Percentiles rank a stretch among this genome's conserved stretches.
phyloP scores from a whole-genome alignment of 495 filamentous ascomycete species.

The Penicillium argentinense region DNA sequence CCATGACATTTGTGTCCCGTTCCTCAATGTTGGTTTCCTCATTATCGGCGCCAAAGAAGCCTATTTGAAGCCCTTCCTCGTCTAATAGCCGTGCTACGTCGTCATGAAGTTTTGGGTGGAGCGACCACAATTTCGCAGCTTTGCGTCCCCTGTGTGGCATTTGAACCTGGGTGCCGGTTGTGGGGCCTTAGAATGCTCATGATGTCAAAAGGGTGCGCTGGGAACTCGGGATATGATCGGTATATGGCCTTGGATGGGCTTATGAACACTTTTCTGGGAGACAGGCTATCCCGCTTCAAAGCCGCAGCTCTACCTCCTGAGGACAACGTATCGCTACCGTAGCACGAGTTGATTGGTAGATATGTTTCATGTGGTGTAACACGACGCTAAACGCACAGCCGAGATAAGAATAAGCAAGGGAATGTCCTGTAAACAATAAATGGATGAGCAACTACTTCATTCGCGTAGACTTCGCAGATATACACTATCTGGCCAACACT shows the following conservation, averaged over 20 bases:
- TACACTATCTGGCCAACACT: no score
- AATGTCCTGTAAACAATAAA: neutral
- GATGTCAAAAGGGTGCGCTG: slow-evolving; percentile 7
- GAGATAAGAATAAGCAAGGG: neutral
- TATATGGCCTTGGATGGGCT: slow-evolving; percentile 8
- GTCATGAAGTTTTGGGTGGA: slow-evolving; percentile 37
- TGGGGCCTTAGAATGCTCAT: slow-evolving; percentile 4
- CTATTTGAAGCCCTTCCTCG: slow-evolving; percentile 18
- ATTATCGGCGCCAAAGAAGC: slow-evolving; percentile 13
- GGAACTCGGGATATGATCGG: slow-evolving; percentile 5
- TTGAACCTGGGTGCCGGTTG: neutral
- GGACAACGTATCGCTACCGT: slow-evolving; percentile 10
- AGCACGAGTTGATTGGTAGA: slow-evolving; percentile 16
- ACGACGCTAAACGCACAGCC: neutral
- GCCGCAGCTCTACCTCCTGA: slow-evolving; percentile 11
- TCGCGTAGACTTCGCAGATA: no score
- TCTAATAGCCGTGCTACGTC: slow-evolving; percentile 35
- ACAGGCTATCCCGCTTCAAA: slow-evolving; percentile 12
- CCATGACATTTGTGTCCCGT: slow-evolving; percentile 30
- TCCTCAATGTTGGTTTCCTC: slow-evolving; percentile 1
- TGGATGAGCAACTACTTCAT: neutral
- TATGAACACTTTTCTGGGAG: slow-evolving; percentile 7
- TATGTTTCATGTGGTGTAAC: slow-evolving; percentile 7
- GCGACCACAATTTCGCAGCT: slow-evolving; percentile 30
- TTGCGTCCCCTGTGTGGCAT: slow-evolving; percentile 7